Percentiles rank a stretch among this genome's conserved stretches.
These are phyloP conservation scores for Ballota nigra DNA, from an alignment of 257 asterid species.

Conservation along the genomic window DNA sequence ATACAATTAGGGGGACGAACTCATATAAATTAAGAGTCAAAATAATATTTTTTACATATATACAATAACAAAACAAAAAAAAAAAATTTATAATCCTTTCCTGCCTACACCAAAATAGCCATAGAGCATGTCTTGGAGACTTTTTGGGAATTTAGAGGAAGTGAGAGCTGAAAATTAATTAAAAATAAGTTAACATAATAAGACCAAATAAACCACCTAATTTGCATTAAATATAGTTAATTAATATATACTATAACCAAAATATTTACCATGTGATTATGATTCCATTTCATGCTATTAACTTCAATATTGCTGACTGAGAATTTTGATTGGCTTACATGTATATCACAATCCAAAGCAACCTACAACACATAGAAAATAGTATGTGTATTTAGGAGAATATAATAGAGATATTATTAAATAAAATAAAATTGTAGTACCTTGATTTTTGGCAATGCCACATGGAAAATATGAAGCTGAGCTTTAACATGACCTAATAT, in stretches of 20 bases:
- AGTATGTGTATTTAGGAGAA: background rate
- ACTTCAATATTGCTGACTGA: slow-evolving; percentile 28
- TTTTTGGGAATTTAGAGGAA: slow-evolving; percentile 44
- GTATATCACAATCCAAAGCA: slow-evolving; percentile 64
- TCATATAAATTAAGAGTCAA: too few relatives aligned
- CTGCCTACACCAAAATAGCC: slow-evolving; percentile 41
- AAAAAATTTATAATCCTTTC: too few relatives aligned
- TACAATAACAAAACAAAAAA: too few relatives aligned
- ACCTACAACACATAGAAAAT: slow-evolving; percentile 26
- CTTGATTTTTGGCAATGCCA: slow-evolving; percentile 43
- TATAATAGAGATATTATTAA: background rate
- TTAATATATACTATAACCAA: background rate
- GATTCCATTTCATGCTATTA: slow-evolving; percentile 30
- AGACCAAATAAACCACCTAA: background rate
- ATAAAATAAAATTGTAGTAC: slow-evolving; percentile 20
- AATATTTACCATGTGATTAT: slow-evolving; percentile 32
- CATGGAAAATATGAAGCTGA: slow-evolving; percentile 31
- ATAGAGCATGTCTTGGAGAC: slow-evolving; percentile 58
- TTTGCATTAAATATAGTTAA: background rate
- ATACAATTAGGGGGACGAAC: too few relatives aligned
- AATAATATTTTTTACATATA: too few relatives aligned
- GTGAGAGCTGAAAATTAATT: slow-evolving; percentile 46
- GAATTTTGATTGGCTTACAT: slow-evolving; percentile 32
- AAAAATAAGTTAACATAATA: background rate
- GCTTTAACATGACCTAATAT: slow-evolving; percentile 57